phyloP scores from a whole-genome alignment of 805 yeast genomes.

The Metschnikowia hibisci region DNA sequence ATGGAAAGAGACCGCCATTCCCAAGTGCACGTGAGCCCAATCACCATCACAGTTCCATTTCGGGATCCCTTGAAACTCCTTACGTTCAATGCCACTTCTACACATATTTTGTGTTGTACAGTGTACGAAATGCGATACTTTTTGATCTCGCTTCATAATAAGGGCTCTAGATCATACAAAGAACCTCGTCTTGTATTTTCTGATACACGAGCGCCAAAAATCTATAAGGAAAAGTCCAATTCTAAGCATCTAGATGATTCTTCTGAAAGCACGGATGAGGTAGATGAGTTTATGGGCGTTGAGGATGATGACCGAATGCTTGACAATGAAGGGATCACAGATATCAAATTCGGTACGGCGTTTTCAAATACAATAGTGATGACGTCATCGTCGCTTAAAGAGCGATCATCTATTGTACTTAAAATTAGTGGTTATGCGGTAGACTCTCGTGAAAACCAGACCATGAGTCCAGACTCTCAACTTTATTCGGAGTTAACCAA shows the following conservation, averaged over 20 bases:
- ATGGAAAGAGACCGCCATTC: slow-evolving; percentile 10
- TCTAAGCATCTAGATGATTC: slow-evolving; percentile 15
- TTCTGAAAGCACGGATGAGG: slow-evolving; percentile 10
- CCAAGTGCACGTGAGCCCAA: slow-evolving; percentile 44
- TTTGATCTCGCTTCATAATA: slow-evolving; percentile 61
- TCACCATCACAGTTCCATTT: slow-evolving; percentile 78
- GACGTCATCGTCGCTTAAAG: slow-evolving; percentile 36
- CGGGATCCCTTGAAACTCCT: slow-evolving; percentile 77
- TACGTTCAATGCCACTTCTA: slow-evolving; percentile 67
- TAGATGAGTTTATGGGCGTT: slow-evolving; percentile 8
- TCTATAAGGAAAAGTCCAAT: slow-evolving; percentile 12
- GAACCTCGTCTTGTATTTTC: slow-evolving; percentile 40
- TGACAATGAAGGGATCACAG: slow-evolving; percentile 89
- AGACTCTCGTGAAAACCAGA: slow-evolving; percentile 21
- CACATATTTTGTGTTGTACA: slow-evolving; percentile 71
- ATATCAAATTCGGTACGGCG: slow-evolving; percentile 50
- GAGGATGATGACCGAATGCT: slow-evolving; percentile 34
- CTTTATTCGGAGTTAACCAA: neutral
- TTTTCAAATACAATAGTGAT: slow-evolving; percentile 33
- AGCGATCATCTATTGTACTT: slow-evolving; percentile 30
- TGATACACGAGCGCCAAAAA: slow-evolving; percentile 18
- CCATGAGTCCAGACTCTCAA: slow-evolving; percentile 1
- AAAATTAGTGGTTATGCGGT: slow-evolving; percentile 46
- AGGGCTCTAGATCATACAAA: slow-evolving; percentile 37
- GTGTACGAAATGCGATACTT: slow-evolving; percentile 75